These are phyloP conservation scores for Scedosporium boydii DNA, from an alignment of 2,329 filamentous ascomycete species.

Conservation along the genomic window DNA sequence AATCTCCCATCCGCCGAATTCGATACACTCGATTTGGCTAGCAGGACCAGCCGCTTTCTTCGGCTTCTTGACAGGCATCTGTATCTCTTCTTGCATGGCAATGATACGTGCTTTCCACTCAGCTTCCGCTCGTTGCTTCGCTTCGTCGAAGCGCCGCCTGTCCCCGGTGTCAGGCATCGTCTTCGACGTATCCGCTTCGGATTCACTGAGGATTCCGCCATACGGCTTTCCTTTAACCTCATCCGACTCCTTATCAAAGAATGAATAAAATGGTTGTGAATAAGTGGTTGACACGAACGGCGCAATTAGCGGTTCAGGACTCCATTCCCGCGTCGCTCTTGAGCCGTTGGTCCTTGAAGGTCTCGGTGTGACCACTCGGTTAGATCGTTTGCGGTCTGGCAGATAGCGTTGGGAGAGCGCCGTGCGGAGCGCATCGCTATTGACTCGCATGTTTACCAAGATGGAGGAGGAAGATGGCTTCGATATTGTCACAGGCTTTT, in stretches of 20 bases:
- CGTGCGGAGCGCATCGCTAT: slow-evolving; percentile 47
- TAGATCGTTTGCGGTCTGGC: slow-evolving; percentile 1
- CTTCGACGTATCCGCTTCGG: slow-evolving; percentile 82
- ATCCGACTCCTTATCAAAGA: slow-evolving; percentile 81
- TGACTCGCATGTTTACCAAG: slow-evolving; percentile 49
- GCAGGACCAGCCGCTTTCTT: slow-evolving; percentile 76
- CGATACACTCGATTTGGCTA: slow-evolving; percentile 97
- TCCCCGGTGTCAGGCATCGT: slow-evolving; percentile 76
- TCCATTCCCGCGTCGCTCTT: neutral
- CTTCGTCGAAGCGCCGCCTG: slow-evolving; percentile 78
- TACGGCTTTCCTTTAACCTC: slow-evolving; percentile 91
- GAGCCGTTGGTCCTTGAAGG: neutral
- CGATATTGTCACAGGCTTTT: slow-evolving; percentile 4
- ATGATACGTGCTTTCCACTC: slow-evolving; percentile 68
- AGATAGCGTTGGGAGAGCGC: slow-evolving; percentile 33
- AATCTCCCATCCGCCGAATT: slow-evolving; percentile 95
- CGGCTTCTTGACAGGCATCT: slow-evolving; percentile 52
- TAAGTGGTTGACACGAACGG: slow-evolving; percentile 51
- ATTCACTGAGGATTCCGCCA: slow-evolving; percentile 81
- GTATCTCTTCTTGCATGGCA: slow-evolving; percentile 52
- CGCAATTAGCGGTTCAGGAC: slow-evolving; percentile 33
- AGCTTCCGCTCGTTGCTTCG: slow-evolving; percentile 83
- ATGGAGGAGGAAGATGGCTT: slow-evolving; percentile 28
- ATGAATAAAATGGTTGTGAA: slow-evolving; percentile 74
- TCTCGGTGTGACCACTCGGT: slow-evolving; percentile 13